Base-by-base conservation (phyloP, 164 flowering plant species). In the Vitis vinifera region DNA sequence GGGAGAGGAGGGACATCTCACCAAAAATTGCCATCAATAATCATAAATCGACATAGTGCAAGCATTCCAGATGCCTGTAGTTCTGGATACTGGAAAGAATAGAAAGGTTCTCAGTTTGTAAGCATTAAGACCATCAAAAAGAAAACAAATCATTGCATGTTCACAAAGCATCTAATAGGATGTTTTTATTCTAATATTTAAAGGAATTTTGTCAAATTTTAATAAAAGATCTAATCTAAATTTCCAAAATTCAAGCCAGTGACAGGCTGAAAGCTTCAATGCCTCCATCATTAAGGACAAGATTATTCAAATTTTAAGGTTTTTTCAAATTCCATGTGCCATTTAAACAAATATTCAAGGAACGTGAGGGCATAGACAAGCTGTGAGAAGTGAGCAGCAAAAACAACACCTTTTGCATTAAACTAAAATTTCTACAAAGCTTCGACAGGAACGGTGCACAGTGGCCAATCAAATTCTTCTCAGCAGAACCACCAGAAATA, bases 31-130 rank as follows among this genome's bases (percentile, higher is more conserved):
- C 94, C 88, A 85, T 93, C 99, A 70, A 93, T 91, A 59, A 93
- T 87, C 99, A 96, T 96, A 63, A 91, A 86, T 56, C 88, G 85
- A 70, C 97, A 93, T 59, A 96, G 76, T 68, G 98, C 97, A 71
- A 96, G 97, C 97, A 93, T 89, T 51, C 82, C 97, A 71, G 98
- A 87, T 66, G 94, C 97, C 65, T 96, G 98, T 56, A 96, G 80
- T 65, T 84, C 92, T 44, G 95, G 95, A 74, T 85, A 79, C 99
- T 96, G 51, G 75, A 75, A 81, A 63, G 31, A 68, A 23, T 47
- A 70, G 12, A 71, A 58, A 55, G 6, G 44, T 37, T 37, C 44
- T 37, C 44, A 37, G 44, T 37, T 37, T 37, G 44, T 37, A 37
- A 37, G 44, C 44, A 37, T 37, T 37, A 37, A 37, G 44, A 37